Evolutionary conservation across 2,329 filamentous ascomycete species (phyloP).

Genomic region (Claviceps digitariae): DNA sequence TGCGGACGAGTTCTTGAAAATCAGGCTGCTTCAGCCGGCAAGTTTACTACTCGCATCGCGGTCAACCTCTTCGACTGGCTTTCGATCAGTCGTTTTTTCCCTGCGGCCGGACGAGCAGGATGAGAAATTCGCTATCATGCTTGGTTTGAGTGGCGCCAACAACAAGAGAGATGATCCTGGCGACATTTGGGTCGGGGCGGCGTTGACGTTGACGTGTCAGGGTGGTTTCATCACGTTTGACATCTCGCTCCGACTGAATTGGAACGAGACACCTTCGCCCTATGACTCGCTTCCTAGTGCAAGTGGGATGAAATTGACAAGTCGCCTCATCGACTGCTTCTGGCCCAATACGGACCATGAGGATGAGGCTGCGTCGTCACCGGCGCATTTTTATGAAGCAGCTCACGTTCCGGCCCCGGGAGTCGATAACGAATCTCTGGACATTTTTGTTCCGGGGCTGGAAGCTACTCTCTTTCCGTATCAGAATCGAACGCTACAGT

Average conservation of each 20-base stretch:
- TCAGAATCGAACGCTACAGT: conserved; percentile 55
- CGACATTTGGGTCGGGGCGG: conserved; percentile 22
- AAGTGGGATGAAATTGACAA: conserved; percentile 19
- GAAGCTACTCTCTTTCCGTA: conserved; percentile 53
- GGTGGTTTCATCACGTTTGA: conserved; percentile 15
- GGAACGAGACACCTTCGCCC: conserved; percentile 26
- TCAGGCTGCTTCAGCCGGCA: conserved; percentile 7
- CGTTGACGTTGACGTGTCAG: conserved; percentile 17
- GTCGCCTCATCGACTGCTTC: conserved; percentile 23
- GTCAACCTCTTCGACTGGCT: conserved; percentile 3
- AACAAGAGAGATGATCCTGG: conserved; percentile 13
- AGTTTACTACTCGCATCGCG: conserved; percentile 10
- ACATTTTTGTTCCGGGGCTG: conserved; percentile 29
- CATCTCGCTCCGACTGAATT: conserved; percentile 25
- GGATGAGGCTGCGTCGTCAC: conserved; percentile 22
- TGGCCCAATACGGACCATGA: conserved; percentile 11
- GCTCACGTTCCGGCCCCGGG: conserved; percentile 47
- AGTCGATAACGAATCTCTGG: conserved; percentile 24
- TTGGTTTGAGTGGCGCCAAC: conserved; percentile 7
- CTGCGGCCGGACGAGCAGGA: conserved; percentile 12
- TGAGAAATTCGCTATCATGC: conserved; percentile 9
- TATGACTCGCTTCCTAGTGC: conserved; percentile 16
- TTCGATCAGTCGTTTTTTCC: conserved; percentile 9
- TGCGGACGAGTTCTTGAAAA: conserved; percentile 11
- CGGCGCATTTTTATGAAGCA: conserved; percentile 54